Evolutionary conservation across 176 grass and related monocot genomes (phyloP).

Genomic region (Zizania latifolia): DNA sequence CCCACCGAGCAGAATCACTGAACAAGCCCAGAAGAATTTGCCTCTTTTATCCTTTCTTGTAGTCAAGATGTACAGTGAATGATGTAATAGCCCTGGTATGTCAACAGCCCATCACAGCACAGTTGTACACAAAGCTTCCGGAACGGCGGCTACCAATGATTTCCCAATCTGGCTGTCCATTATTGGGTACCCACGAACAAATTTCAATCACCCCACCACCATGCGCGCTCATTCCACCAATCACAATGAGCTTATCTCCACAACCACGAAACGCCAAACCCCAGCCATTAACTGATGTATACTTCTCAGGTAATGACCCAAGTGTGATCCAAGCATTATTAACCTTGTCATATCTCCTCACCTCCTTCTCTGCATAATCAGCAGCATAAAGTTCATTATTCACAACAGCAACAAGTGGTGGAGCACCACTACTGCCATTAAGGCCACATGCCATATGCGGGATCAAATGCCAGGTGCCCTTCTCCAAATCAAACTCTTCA

Average conservation of each 20-base stretch:
- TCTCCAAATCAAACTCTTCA: slow-evolving; percentile 53
- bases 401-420: slow-evolving; percentile 53
- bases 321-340: slow-evolving; percentile 46
- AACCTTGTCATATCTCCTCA: slow-evolving; percentile 45
- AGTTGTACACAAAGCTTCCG: slow-evolving; percentile 53
- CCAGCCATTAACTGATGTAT: slow-evolving; percentile 37
- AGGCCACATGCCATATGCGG: slow-evolving; percentile 46
- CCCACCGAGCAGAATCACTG: slow-evolving; percentile 33
- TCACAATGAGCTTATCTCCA: slow-evolving; percentile 47
- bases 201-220: slow-evolving; percentile 40
- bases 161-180: slow-evolving; percentile 35
- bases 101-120: slow-evolving; percentile 61
- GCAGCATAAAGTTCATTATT: slow-evolving; percentile 50
- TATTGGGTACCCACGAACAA: slow-evolving; percentile 42
- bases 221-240: slow-evolving; percentile 28
- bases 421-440: slow-evolving; percentile 27
- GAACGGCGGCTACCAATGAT: slow-evolving; percentile 35
- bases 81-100: slow-evolving; percentile 25
- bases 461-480: slow-evolving; percentile 34
- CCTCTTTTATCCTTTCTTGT: slow-evolving; percentile 35
- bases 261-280: slow-evolving; percentile 46
- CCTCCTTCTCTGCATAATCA: slow-evolving; percentile 35
- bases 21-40: slow-evolving; percentile 19
- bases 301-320: slow-evolving; percentile 45
- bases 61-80: slow-evolving; percentile 39